Base-by-base conservation (phyloP, 2,329 filamentous ascomycete genomes). In the Knoxdaviesia proteae region DNA sequence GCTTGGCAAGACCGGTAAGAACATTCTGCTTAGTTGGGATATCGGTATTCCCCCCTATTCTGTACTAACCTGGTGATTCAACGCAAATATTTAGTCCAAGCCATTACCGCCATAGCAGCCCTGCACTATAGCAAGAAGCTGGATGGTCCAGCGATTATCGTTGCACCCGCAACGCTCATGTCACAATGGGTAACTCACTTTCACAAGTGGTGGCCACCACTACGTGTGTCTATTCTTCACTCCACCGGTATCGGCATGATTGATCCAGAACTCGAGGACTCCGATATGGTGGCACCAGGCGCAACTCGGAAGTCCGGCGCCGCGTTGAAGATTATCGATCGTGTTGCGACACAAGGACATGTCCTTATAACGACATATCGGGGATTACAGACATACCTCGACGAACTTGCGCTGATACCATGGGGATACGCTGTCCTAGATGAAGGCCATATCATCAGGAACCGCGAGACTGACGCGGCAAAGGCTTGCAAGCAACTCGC, bases 141-240 rank as follows among this genome's bases (percentile, higher is more conserved):
- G 29, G 73, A 71, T 29, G 84, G 84, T 46, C 90, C 90, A 0
- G 77, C 92, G 38, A 84, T 98, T 46, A 73, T 98, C 6, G 86
- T 98, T 4, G 87, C 86, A 41, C 90, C 90, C 2, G 88, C 88
- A 4, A 98, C 90, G 0, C 80, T 98, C 30, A 78, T 98, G 62
- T 81, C 84, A 47, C 90, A 98, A 56, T 98, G 90, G 90, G 90
- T 94, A 8, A 93, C 92, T 49, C 90, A 98, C 54, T 96, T 98
- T 51, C 92, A 98, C 59, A 77, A 80, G 8, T 98, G 92, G 92
- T 98, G 92, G 92, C 90, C 90, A n/a, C 80, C 90, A n/a, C 65
- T 98, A 33, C 74, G 92, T 37, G 90, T 98, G 5, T 93, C 87
- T 0, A 96, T 98, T 47, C 58, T 98, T 40, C 90, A 98, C 56